A percentile compares a stretch with the other conserved stretches of the same genome.
phyloP scores from a whole-genome alignment of 2,329 filamentous ascomycete species.

The Xylaria sp. region DNA sequence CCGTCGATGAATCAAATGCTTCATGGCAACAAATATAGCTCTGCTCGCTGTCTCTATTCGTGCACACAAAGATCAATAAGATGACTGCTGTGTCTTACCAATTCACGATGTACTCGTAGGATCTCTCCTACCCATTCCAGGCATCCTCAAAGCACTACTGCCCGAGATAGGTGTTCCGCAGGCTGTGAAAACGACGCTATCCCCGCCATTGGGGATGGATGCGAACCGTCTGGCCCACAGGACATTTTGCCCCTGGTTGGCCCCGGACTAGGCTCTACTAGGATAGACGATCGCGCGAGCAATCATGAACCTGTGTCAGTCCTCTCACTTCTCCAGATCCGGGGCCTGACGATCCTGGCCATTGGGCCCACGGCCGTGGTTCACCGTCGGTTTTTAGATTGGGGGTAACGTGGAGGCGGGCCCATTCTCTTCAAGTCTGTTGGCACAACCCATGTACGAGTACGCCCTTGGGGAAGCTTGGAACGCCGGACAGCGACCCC shows the following conservation, averaged over 20 bases:
- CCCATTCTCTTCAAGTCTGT: conserved; percentile 10
- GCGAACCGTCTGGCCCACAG: not conserved
- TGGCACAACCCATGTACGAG: conserved; percentile 1
- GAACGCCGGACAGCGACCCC: conserved; percentile 6
- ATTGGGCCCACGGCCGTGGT: conserved; percentile 2
- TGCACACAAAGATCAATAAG: not conserved
- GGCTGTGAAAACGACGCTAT: not conserved
- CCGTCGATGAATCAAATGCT: not conserved
- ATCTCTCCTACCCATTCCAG: too few relatives aligned
- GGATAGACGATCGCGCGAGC: not conserved
- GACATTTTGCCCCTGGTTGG: not conserved
- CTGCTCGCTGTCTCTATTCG: not conserved
- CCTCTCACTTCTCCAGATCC: conserved; percentile 12
- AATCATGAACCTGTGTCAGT: conserved; percentile 4
- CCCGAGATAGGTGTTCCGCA: not conserved
- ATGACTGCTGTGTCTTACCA: not conserved
- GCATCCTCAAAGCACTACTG: too few relatives aligned
- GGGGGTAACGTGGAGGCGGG: conserved; percentile 19
- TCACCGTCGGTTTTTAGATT: conserved; percentile 8
- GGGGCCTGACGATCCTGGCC: conserved; percentile 9
- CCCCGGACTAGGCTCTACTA: not conserved
- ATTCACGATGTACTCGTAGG: not conserved
- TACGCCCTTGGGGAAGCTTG: conserved; percentile 11
- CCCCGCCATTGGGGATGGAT: not conserved
- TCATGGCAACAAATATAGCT: not conserved